Conservation (phyloP, 305 asterid genomes). For the Andrographis paniculata region DNA sequence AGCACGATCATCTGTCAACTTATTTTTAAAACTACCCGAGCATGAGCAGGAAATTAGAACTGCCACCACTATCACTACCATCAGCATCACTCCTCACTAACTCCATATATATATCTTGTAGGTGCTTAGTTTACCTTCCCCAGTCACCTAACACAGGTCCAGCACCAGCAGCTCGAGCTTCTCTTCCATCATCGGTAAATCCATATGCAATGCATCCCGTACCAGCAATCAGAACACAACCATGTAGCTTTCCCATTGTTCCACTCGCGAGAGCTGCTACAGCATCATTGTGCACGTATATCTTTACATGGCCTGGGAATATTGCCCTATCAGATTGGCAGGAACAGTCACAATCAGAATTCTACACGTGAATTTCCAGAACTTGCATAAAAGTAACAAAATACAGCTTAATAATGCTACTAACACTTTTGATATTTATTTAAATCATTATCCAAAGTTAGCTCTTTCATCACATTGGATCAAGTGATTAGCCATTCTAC, state of each 20-base stretch:
- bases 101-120: constrained; percentile 3
- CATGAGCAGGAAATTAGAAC: background rate
- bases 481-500: constrained; percentile 11
- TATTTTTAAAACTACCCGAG: constrained; percentile 2
- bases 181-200: constrained; percentile 77
- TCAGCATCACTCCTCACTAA: background rate
- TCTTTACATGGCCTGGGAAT: constrained; percentile 56
- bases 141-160: constrained; percentile 97
- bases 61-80: background rate
- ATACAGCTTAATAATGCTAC: background rate
- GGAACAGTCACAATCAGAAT: constrained; percentile 17
- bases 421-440: background rate
- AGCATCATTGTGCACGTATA: constrained; percentile 81
- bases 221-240: constrained; percentile 90
- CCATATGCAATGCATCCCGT: constrained; percentile 96
- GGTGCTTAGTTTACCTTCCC: constrained; percentile 73
- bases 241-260: constrained; percentile 90
- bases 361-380: background rate
- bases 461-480: constrained; percentile 4
- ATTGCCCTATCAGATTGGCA: constrained; percentile 40
- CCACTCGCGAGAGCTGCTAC: constrained; percentile 99
- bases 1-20: background rate
- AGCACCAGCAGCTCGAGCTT: constrained; percentile 96
- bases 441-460: constrained; percentile 3
- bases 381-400: constrained; percentile 6